Conservation (phyloP, 371 early-diverging fungal genomes). For the Rhizopus arrhizus region DNA sequence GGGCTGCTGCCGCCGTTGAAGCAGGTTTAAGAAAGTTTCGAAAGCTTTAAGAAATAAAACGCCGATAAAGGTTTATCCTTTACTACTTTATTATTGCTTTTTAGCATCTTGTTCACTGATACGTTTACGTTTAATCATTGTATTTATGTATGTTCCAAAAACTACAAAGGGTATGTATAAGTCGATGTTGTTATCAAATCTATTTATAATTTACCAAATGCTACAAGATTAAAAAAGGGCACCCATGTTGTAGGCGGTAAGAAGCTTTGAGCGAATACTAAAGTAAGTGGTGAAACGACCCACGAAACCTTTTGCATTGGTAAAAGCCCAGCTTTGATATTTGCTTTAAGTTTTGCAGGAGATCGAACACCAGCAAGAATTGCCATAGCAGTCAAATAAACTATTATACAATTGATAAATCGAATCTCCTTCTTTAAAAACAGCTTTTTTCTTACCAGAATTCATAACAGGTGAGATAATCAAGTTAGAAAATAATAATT, state of each 20-base stretch:
- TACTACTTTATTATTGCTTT: conserved; percentile 28
- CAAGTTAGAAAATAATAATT: conserved; percentile 70
- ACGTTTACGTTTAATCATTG: conserved; percentile 69
- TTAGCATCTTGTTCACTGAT: conserved; percentile 45
- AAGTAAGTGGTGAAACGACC: conserved; percentile 75
- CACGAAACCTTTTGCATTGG: conserved; percentile 83
- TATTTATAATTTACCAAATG: conserved; percentile 59
- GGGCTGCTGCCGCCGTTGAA: conserved; percentile 97
- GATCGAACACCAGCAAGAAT: conserved; percentile 74
- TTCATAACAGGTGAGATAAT: conserved; percentile 79
- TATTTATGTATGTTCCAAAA: conserved; percentile 85
- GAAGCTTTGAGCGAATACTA: conserved; percentile 78
- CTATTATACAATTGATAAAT: conserved; percentile 29
- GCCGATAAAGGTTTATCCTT: too few relatives aligned
- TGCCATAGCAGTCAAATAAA: conserved; percentile 83
- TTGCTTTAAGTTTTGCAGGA: conserved; percentile 50
- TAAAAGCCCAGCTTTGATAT: conserved; percentile 63
- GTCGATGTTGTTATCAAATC: conserved; percentile 1
- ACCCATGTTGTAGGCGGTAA: conserved; percentile 79
- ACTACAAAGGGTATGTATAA: conserved; percentile 28
- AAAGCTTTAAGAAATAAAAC: conserved; percentile 31
- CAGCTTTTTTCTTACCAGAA: conserved; percentile 51
- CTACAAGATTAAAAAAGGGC: conserved; percentile 88
- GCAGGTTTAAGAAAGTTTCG: conserved; percentile 73
- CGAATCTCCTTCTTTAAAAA: too few relatives aligned